phyloP scores from a whole-genome alignment of 768 basidiomycete genomes.

The Lyophyllum atratum region DNA sequence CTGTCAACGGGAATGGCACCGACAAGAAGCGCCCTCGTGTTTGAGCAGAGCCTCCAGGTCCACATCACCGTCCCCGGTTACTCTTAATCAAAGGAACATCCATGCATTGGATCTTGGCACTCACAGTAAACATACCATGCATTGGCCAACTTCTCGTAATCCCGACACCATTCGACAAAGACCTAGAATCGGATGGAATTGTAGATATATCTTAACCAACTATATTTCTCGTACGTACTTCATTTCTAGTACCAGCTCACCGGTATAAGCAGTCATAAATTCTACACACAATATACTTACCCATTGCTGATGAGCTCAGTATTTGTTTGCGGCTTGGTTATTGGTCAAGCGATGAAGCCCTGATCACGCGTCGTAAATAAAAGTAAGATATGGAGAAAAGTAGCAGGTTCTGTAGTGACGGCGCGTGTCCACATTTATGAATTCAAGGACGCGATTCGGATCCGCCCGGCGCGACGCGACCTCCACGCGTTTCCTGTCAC shows the following conservation, averaged over 20 bases:
- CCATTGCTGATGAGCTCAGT: too few species aligned
- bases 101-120: neutral
- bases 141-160: neutral
- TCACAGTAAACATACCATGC: neutral
- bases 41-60: neutral
- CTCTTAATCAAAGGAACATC: neutral
- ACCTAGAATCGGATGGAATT: neutral
- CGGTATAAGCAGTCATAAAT: too few species aligned
- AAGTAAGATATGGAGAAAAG: too few species aligned
- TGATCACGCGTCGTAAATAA: too few species aligned
- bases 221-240: neutral
- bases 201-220: neutral
- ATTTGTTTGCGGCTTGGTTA: too few species aligned
- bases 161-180: neutral
- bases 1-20: conserved; percentile 34
- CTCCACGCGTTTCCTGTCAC: too few species aligned
- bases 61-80: neutral
- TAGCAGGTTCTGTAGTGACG: too few species aligned
- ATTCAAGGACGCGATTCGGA: too few species aligned
- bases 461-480: too few species aligned
- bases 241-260: neutral
- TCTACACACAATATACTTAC: too few species aligned
- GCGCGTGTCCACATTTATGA: too few species aligned
- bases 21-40: conserved; percentile 62
- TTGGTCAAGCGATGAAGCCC: too few species aligned